Evolutionary conservation across 1,284 basidiomycete genomes (phyloP).

Genomic region (Sporisorium exsertum): DNA sequence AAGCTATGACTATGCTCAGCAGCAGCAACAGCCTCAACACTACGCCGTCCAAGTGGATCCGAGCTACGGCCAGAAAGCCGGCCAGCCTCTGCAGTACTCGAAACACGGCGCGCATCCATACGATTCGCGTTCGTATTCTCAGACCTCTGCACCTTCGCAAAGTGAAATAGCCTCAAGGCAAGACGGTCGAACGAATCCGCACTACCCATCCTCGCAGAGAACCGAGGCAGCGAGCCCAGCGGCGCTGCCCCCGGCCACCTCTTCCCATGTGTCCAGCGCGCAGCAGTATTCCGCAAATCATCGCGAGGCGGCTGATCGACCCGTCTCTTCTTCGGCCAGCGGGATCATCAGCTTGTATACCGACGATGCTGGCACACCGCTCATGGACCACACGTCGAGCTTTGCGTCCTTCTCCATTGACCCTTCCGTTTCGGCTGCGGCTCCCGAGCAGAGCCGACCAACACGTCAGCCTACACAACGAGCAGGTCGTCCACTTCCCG

Average conservation of each 20-base stretch:
- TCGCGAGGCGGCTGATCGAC: constrained; percentile 17
- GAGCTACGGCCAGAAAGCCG: neutral
- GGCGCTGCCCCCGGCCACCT: neutral
- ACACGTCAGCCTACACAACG: constrained; percentile 28
- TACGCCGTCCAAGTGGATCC: constrained; percentile 1
- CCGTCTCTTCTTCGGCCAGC: constrained; percentile 47
- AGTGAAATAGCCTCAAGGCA: neutral
- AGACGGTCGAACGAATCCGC: neutral
- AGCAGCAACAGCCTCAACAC: constrained; percentile 6
- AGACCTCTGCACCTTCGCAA: neutral
- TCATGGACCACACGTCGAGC: constrained; percentile 13
- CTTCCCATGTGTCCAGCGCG: neutral
- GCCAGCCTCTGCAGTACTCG: constrained; percentile 9
- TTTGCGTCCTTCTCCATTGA: constrained; percentile 11
- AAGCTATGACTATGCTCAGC: constrained; percentile 3
- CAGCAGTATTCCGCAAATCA: constrained; percentile 5
- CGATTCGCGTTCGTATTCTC: neutral
- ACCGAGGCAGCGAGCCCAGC: neutral
- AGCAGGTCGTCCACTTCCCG: constrained; percentile 33
- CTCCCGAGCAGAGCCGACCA: constrained; percentile 2
- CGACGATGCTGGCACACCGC: constrained; percentile 26
- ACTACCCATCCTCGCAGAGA: neutral
- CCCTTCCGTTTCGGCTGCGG: constrained; percentile 1
- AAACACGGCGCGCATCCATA: constrained; percentile 10
- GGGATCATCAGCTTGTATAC: constrained; percentile 58